These are phyloP conservation scores for Raffaelea albimanens DNA, from an alignment of 2,329 filamentous ascomycete species.

Conservation along the genomic window DNA sequence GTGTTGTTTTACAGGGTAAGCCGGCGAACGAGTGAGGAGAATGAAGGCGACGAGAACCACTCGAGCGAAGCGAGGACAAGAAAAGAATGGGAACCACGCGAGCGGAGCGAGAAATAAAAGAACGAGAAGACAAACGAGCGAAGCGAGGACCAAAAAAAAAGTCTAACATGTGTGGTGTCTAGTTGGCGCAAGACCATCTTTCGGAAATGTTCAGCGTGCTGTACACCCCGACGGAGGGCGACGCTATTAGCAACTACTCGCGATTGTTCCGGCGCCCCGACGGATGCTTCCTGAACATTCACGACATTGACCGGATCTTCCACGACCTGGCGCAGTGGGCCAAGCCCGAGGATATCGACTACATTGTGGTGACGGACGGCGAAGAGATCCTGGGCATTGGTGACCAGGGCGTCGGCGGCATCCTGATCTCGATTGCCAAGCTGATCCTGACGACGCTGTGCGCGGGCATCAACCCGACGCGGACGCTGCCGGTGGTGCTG, in stretches of 20 bases:
- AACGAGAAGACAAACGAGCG: too few relatives aligned
- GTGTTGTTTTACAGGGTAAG: constrained; percentile 68
- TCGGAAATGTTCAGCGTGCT: constrained; percentile 87
- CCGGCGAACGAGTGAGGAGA: too few relatives aligned
- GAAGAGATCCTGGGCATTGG: constrained; percentile 79
- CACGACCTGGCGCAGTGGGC: constrained; percentile 61
- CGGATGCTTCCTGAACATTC: constrained; percentile 72
- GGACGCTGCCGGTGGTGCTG: constrained; percentile 70
- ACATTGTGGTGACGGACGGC: constrained; percentile 74
- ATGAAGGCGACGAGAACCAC: not conserved
- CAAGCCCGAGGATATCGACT: constrained; percentile 65
- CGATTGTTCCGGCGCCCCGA: constrained; percentile 67
- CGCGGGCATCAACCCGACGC: constrained; percentile 73
- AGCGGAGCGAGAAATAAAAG: too few relatives aligned
- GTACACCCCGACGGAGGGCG: constrained; percentile 83
- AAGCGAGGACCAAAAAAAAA: too few relatives aligned
- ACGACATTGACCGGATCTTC: constrained; percentile 56
- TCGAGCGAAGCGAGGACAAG: too few relatives aligned
- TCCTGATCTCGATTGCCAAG: constrained; percentile 78
- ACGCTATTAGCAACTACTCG: constrained; percentile 80
- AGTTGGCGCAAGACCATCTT: constrained; percentile 68
- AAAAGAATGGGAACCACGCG: too few relatives aligned
- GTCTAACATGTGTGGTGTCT: too few relatives aligned
- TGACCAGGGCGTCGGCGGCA: constrained; percentile 77
- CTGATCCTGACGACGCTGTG: constrained; percentile 74